phyloP scores from a whole-genome alignment of 768 basidiomycete genomes.

The Suillus subalutaceus region DNA sequence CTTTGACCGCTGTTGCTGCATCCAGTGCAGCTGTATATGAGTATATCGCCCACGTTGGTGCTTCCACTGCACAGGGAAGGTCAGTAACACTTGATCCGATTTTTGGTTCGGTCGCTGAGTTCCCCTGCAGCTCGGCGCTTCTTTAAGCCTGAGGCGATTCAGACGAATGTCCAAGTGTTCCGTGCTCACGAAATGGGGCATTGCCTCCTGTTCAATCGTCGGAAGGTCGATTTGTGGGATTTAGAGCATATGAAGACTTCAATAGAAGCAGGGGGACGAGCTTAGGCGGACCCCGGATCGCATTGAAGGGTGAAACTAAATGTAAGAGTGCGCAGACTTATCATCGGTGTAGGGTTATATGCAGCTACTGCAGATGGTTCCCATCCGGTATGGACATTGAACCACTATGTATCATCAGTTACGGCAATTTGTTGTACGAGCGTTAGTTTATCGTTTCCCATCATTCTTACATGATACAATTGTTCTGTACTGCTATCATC shows the following conservation, averaged over 20 bases:
- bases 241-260: background rate
- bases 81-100: constrained; percentile 9
- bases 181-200: background rate
- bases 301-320: background rate
- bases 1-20: constrained; percentile 34
- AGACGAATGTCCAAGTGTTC: background rate
- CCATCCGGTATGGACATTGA: background rate
- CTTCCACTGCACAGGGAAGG: constrained; percentile 19
- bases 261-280: background rate
- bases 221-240: background rate
- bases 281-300: background rate
- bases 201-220: background rate
- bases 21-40: constrained; percentile 36
- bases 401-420: background rate
- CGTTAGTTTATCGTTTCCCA: background rate
- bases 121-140: background rate
- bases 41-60: constrained; percentile 21
- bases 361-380: background rate
- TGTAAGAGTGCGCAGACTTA: background rate
- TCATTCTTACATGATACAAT: background rate
- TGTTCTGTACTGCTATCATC: background rate
- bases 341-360: background rate
- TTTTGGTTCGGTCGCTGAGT: background rate
- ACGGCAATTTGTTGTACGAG: background rate
- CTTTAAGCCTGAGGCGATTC: background rate